Evolutionary conservation across 768 basidiomycete genomes (phyloP).

Genomic region (Vishniacozyma victoriae): DNA sequence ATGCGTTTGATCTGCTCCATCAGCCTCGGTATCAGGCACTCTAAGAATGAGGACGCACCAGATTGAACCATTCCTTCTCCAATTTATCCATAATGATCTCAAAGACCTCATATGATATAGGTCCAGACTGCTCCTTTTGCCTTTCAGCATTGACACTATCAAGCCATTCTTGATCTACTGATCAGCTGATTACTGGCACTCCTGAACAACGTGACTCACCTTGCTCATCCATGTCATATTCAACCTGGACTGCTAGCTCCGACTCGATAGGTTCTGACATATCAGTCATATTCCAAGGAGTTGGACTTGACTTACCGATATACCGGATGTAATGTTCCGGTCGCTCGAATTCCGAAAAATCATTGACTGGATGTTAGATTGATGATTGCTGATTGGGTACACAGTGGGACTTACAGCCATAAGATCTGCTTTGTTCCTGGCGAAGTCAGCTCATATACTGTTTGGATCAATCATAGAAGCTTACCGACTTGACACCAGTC

Average conservation of each 20-base stretch:
- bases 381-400: not conserved
- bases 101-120: constrained; percentile 75
- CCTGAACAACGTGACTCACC: constrained; percentile 52
- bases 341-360: constrained; percentile 56
- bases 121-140: constrained; percentile 61
- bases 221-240: constrained; percentile 99
- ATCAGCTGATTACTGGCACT: not conserved
- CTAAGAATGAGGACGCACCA: constrained; percentile 55
- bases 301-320: constrained; percentile 58
- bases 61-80: constrained; percentile 98
- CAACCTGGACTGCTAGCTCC: constrained; percentile 86
- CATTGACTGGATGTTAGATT: constrained; percentile 28
- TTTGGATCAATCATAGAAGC: constrained; percentile 1
- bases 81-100: constrained; percentile 95
- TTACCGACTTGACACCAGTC: constrained; percentile 27
- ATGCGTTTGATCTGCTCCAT: constrained; percentile 77
- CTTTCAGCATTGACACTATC: constrained; percentile 75
- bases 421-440: constrained; percentile 35
- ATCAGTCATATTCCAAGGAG: not conserved
- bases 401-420: constrained; percentile 30
- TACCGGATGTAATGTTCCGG: constrained; percentile 87
- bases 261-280: constrained; percentile 76
- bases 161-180: constrained; percentile 86
- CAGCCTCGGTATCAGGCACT: not conserved
- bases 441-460: not conserved